Base-by-base conservation (phyloP, 2,329 filamentous ascomycete species). In the Zymoseptoria pseudotritici region DNA sequence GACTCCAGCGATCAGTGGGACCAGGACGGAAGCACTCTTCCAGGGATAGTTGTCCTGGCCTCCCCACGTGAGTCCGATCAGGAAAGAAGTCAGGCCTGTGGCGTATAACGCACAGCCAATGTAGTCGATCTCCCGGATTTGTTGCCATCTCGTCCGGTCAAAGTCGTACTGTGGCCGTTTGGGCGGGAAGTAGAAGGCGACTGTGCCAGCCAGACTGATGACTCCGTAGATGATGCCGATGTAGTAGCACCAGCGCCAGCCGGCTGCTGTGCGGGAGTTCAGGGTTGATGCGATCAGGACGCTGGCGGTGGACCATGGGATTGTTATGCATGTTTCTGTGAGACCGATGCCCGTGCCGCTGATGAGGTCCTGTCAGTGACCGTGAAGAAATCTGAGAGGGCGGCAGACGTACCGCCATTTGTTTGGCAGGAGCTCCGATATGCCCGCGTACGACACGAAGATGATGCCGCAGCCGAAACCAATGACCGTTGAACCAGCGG, bases 131-230 rank as follows among this genome's bases (percentile, higher is more conserved):
- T 46, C 36, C 2, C 11, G 13, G 17, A 46, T n/a, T 6, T 46
- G 36, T 6, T 46, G 36, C 36, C 36, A n/a, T 6, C 36, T n/a
- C 17, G 36, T 46, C 2, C 36, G 36, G 13, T n/a, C 36, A 6
- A 46, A 46, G 36, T 46, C 36, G 7, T 46, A 46, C 36, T 46
- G 36, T 46, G 36, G 36, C n/a, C 36, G 36, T 17, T 46, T 53
- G 11, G 59, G 59, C 2, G 59, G 59, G 31, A 58, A 61, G 56
- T 61, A 61, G 20, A 61, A 56, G 24, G 51, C 52, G 31, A 49
- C 50, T 8, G 56, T 61, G 31, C 59, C 59, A 9, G 58, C 29
- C 19, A 61, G 36, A 6, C 56, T 58, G 50, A 58, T 55, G 22
- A 19, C 57, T 7, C 56, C 59, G 26, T 55, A 61, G 17, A 53